Conservation (phyloP, 2,329 filamentous ascomycete species). For the Cryoendolithus antarcticus region DNA sequence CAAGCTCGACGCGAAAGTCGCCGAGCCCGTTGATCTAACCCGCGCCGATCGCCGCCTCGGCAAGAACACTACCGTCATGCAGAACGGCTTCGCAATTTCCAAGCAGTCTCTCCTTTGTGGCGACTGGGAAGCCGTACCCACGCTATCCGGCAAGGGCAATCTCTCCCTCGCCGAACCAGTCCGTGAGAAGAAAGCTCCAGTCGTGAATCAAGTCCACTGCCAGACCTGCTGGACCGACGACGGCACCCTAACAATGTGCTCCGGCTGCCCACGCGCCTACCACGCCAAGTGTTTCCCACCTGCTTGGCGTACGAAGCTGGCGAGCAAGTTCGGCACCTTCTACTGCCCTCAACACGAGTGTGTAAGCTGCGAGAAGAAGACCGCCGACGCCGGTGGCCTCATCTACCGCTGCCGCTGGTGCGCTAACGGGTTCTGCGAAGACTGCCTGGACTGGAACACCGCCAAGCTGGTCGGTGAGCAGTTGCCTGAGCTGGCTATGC, state of each 20-base stretch:
- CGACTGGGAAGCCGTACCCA: slow-evolving; percentile 47
- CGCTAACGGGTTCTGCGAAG: slow-evolving; percentile 44
- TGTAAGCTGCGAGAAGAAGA: slow-evolving; percentile 40
- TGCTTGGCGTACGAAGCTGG: slow-evolving; percentile 30
- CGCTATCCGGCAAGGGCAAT: slow-evolving; percentile 41
- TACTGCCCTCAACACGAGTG: slow-evolving; percentile 46
- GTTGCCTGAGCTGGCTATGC: slow-evolving; percentile 40
- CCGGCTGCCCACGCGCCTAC: slow-evolving; percentile 42
- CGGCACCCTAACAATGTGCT: slow-evolving; percentile 37
- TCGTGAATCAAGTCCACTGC: slow-evolving; percentile 41
- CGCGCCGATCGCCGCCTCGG: slow-evolving; percentile 39
- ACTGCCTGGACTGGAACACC: slow-evolving; percentile 43
- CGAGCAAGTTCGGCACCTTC: slow-evolving; percentile 31
- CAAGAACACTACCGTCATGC: slow-evolving; percentile 46
- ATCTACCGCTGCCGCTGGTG: slow-evolving; percentile 45
- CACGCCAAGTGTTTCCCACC: slow-evolving; percentile 39
- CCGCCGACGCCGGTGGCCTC: slow-evolving; percentile 35
- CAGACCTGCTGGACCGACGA: slow-evolving; percentile 37
- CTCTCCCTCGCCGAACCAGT: slow-evolving; percentile 37
- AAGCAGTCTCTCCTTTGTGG: slow-evolving; percentile 43
- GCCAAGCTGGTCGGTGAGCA: slow-evolving; percentile 39
- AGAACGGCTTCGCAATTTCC: slow-evolving; percentile 42
- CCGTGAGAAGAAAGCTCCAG: slow-evolving; percentile 35
- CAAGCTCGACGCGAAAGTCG: slow-evolving; percentile 22
- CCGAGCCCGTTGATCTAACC: slow-evolving; percentile 15